Evolutionary conservation across 164 flowering plant species (phyloP), one percentile per base, ranked within the genome.

Genomic region (Liquidambar formosana): DNA sequence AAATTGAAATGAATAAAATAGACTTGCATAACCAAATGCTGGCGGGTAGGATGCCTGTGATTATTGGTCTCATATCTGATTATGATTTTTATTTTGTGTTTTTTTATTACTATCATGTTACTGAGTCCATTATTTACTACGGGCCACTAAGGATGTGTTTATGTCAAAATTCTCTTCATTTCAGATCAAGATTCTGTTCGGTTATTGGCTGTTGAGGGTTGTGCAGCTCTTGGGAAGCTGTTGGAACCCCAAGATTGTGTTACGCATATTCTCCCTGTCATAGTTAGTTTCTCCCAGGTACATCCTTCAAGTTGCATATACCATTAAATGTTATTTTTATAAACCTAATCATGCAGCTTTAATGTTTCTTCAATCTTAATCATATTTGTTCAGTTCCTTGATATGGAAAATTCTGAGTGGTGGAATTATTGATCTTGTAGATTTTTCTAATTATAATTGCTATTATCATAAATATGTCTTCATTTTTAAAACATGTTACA

Each of bases 181-280:
- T 51, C 82, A 94, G 98, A 94, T 78, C 98, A 94, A 78, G 98
- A 94, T 79, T 94, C 98, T 79, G 98, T 94, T 57, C 86, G 98
- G 14, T 75, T 94, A 49, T 76, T 94, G 77, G 97, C 98, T 71
- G 98, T 94, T 74, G 98, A 94, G 82, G 96, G 95, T 33, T 94
- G 98, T 83, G 96, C 97, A 64, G 90, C 96, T 44, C 92, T 94
- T 71, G 98, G 97, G 41, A 94, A 92, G 81, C 78, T 92, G 83
- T 78, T 94, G 85, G 97, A 92, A 69, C 90, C 96, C 23, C 88
- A 89, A 67, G 96, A 94, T 71, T 90, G 96, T 78, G 93, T 94
- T 52, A 82, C 86, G 58, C 98, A 88, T 69, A 88, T 94, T 71
- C 96, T 90, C 12, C 98, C 97, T 57, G 94, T 92, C 61, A 92